phyloP scores from a whole-genome alignment of 2,329 filamentous ascomycete species.

The Zasmidium cellare region DNA sequence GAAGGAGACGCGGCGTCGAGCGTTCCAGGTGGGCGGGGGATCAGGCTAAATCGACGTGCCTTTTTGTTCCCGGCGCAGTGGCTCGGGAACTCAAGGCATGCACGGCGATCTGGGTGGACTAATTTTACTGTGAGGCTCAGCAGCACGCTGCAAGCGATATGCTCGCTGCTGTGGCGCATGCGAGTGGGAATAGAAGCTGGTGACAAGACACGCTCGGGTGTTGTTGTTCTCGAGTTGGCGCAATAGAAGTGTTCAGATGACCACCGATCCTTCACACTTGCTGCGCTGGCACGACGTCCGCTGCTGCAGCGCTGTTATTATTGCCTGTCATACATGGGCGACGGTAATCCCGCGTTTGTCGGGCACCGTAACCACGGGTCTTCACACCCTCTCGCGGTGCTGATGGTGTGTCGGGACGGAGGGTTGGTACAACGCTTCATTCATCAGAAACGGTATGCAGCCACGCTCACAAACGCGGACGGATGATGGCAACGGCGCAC shows the following conservation, averaged over 20 bases:
- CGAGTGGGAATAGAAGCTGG: too few relatives aligned
- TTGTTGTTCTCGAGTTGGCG: background rate
- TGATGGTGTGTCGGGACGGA: background rate
- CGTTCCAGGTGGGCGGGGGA: background rate
- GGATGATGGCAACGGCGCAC: background rate
- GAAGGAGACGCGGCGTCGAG: background rate
- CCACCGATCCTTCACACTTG: background rate
- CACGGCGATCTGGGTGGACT: constrained; percentile 3
- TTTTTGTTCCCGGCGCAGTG: constrained; percentile 4
- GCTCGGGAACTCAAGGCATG: constrained; percentile 1
- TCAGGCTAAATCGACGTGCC: constrained; percentile 8
- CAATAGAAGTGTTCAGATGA: background rate
- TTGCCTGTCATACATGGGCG: background rate
- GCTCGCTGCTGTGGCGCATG: constrained; percentile 2
- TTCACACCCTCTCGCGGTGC: background rate
- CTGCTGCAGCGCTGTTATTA: background rate
- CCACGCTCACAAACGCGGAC: background rate
- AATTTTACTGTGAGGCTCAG: background rate
- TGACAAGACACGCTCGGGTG: background rate
- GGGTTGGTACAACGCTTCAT: background rate
- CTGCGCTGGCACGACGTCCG: background rate
- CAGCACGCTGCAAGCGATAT: background rate
- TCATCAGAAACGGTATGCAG: background rate
- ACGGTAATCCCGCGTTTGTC: background rate
- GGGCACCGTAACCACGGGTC: background rate